Conservation (phyloP, 164 flowering plant genomes). For the Buxus sempervirens region DNA sequence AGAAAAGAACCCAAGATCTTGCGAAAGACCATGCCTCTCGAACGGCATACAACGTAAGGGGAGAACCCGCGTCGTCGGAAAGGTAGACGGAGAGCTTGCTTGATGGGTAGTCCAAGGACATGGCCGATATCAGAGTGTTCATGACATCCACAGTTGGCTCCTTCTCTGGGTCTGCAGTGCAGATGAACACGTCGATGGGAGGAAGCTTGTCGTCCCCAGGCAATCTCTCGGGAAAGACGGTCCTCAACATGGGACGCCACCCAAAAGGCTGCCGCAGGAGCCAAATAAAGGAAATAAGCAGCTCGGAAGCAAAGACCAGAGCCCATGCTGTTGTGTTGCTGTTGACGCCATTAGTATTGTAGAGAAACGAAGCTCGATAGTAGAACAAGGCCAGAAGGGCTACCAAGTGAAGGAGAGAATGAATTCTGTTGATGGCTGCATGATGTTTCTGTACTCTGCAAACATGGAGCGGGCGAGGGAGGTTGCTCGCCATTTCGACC, state of each 20-base stretch:
- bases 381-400: not conserved
- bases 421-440: not conserved
- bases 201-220: slow-evolving; percentile 39
- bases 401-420: not conserved
- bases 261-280: slow-evolving; percentile 33
- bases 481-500: no score
- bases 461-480: not conserved
- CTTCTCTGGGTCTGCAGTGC: slow-evolving; percentile 55
- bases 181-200: slow-evolving; percentile 48
- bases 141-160: slow-evolving; percentile 56
- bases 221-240: slow-evolving; percentile 41
- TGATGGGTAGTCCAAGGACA: slow-evolving; percentile 62
- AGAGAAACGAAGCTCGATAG: not conserved
- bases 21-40: slow-evolving; percentile 46
- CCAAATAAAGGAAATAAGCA: slow-evolving; percentile 45
- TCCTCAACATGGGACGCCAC: slow-evolving; percentile 48
- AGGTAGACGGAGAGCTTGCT: slow-evolving; percentile 61
- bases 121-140: slow-evolving; percentile 71
- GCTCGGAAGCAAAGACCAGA: slow-evolving; percentile 39
- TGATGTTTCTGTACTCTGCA: not conserved
- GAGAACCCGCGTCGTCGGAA: slow-evolving; percentile 66
- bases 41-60: slow-evolving; percentile 34
- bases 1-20: slow-evolving; percentile 58
- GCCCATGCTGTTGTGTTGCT: slow-evolving; percentile 22
- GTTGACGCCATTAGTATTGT: no score